A percentile compares a stretch with the other conserved stretches of the same genome.
Conservation (phyloP, 2,329 filamentous ascomycete genomes). For the Fusarium bulbicola region DNA sequence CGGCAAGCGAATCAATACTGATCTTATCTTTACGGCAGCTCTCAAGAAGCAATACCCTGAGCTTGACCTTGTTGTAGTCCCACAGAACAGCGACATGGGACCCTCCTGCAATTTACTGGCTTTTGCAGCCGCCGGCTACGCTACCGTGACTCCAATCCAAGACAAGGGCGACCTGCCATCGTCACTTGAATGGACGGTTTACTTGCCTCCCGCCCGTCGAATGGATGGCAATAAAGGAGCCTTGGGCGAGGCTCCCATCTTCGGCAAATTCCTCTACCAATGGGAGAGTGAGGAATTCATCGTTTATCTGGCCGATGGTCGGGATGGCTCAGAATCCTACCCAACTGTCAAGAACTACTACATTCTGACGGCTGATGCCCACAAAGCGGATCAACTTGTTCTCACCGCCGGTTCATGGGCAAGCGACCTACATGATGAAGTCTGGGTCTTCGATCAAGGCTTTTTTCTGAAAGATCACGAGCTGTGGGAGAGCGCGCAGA, state of each 20-base stretch:
- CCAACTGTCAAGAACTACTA: background rate
- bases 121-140: background rate
- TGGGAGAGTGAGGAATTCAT: background rate
- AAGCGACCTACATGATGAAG: background rate
- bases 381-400: background rate
- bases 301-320: background rate
- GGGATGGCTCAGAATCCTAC: background rate
- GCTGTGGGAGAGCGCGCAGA: background rate
- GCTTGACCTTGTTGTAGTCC: background rate
- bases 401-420: background rate
- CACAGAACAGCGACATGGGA: background rate
- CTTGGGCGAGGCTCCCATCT: background rate
- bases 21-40: background rate
- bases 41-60: background rate
- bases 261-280: background rate
- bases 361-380: background rate
- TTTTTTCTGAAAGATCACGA: background rate
- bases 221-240: background rate
- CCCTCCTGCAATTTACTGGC: background rate
- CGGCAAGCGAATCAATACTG: background rate
- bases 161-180: background rate
- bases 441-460: background rate
- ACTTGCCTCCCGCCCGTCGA: background rate
- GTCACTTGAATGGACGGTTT: background rate
- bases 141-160: background rate